Percentiles rank a stretch among this genome's conserved stretches.
phyloP scores from a whole-genome alignment of 129 eudicot species.

The Ambrosia trifida region DNA sequence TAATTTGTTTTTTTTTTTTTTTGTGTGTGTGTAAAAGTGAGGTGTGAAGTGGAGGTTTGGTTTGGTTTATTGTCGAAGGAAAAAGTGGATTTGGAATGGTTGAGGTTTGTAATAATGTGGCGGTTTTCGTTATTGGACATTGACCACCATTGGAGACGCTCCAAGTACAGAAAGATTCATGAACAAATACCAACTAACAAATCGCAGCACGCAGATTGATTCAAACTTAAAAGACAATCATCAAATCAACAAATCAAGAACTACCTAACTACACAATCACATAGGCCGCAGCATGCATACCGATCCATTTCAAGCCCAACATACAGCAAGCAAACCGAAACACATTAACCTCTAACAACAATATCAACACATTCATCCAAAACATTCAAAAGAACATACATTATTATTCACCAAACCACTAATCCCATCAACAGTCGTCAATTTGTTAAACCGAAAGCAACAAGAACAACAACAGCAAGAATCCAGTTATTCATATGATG shows the following conservation, averaged over 20 bases:
- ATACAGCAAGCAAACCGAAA: background rate
- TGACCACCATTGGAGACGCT: too few species aligned
- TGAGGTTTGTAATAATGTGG: too few species aligned
- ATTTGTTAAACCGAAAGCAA: background rate
- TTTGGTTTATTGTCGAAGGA: too few species aligned
- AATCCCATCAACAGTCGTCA: background rate
- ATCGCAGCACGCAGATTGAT: background rate
- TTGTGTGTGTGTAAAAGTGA: too few species aligned
- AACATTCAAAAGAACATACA: background rate
- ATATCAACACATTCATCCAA: too few species aligned
- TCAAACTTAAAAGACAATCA: background rate
- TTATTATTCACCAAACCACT: background rate
- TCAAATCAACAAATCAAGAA: background rate
- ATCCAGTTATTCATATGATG: background rate
- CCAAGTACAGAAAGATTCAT: background rate
- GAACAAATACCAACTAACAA: background rate
- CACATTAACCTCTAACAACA: too few species aligned
- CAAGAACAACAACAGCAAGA: slow-evolving; percentile 2
- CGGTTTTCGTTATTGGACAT: too few species aligned
- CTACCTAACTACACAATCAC: background rate
- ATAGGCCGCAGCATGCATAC: background rate
- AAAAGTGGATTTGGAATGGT: too few species aligned
- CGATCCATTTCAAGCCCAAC: background rate
- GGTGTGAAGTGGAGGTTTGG: too few species aligned
- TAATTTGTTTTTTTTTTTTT: too few species aligned